Percentiles rank a stretch among this genome's conserved stretches.
phyloP scores from a whole-genome alignment of 106 monocot species.

The Phalaenopsis aphrodite region DNA sequence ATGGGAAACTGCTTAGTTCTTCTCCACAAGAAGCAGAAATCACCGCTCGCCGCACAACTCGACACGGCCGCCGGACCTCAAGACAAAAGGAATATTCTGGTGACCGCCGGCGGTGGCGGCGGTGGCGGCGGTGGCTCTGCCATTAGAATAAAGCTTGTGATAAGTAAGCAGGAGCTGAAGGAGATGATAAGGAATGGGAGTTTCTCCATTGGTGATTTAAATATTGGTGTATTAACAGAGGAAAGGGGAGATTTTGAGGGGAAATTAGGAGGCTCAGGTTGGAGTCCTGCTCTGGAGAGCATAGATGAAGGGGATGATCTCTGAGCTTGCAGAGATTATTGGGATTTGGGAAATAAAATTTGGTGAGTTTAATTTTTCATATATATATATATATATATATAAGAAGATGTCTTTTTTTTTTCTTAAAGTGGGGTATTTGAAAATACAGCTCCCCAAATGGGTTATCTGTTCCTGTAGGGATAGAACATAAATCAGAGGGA shows the following conservation, averaged over 20 bases:
- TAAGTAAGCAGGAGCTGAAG: constrained; percentile 45
- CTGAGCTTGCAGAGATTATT: not conserved
- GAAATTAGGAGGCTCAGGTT: constrained; percentile 14
- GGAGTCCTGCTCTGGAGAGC: constrained; percentile 54
- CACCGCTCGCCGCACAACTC: not conserved
- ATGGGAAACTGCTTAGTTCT: not conserved
- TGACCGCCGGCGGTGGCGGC: not conserved
- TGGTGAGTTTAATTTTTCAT: no score
- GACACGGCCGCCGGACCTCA: not conserved
- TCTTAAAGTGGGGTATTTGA: no score
- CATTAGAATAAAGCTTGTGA: constrained; percentile 32
- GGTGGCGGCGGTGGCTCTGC: not conserved
- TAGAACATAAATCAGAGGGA: no score
- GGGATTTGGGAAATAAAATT: no score
- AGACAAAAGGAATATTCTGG: not conserved
- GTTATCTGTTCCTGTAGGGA: no score
- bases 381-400: no score
- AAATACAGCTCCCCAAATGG: no score
- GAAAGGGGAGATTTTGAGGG: not conserved
- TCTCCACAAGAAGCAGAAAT: not conserved
- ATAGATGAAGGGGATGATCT: constrained; percentile 51
- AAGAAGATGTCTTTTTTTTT: no score
- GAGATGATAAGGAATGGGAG: constrained; percentile 26
- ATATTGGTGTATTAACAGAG: constrained; percentile 14
- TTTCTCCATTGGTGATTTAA: constrained; percentile 20